Conservation (phyloP, 2,329 filamentous ascomycete species). For the Pseudogymnoascus sp. region DNA sequence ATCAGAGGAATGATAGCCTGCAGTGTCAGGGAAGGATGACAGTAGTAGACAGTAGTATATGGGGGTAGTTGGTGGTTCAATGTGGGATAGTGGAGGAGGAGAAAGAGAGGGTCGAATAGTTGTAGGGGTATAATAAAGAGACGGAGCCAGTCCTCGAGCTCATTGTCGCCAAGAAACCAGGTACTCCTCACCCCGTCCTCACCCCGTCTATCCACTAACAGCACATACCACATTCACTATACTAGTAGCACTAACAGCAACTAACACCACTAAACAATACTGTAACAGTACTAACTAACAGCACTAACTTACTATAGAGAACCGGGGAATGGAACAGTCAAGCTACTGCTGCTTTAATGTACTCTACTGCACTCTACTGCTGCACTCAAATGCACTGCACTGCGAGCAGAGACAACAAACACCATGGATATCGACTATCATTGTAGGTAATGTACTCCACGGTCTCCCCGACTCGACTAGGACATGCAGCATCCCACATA, state of each 20-base stretch:
- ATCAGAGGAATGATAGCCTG: not conserved
- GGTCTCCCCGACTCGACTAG: not conserved
- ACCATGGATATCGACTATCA: not conserved
- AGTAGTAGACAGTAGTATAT: not conserved
- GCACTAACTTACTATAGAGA: not conserved
- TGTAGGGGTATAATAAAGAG: not conserved
- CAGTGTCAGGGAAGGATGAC: conserved; percentile 2
- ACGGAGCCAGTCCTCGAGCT: not conserved
- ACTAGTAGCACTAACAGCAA: not conserved
- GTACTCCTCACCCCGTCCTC: not conserved
- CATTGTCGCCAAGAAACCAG: not conserved
- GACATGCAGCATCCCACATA: not conserved
- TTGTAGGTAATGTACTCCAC: not conserved
- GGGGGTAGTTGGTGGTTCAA: not conserved
- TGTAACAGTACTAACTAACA: not conserved
- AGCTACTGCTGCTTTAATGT: not conserved
- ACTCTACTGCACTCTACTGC: not conserved
- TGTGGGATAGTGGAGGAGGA: not conserved
- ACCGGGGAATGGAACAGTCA: not conserved
- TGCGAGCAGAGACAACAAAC: not conserved
- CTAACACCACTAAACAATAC: not conserved
- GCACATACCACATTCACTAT: not conserved
- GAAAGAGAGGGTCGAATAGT: not conserved
- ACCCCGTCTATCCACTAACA: not conserved
- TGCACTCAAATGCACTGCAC: not conserved